Percentiles rank a stretch among this genome's conserved stretches.
Evolutionary conservation across 768 basidiomycete species (phyloP).

Genomic region (Leucocoprinus leucothites): DNA sequence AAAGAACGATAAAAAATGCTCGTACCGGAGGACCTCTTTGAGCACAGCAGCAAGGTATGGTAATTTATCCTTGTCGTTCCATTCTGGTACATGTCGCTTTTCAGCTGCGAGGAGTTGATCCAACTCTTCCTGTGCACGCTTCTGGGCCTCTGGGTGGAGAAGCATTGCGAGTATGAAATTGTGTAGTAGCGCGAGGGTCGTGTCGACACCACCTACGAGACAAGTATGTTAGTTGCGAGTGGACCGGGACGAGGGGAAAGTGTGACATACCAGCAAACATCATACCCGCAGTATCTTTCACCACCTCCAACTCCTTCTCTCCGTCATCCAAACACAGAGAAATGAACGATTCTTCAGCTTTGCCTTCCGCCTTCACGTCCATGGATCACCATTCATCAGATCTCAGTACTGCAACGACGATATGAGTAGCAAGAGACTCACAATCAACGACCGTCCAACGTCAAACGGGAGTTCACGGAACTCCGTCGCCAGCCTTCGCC

Average conservation of each 20-base stretch:
- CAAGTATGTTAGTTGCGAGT: too few relatives aligned
- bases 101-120: neutral
- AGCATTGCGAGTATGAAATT: constrained; percentile 30
- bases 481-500: constrained; percentile 32
- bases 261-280: neutral
- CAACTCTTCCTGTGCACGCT: neutral
- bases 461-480: constrained; percentile 35
- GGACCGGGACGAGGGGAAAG: neutral
- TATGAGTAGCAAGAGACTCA: neutral
- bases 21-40: constrained; percentile 18
- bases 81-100: constrained; percentile 2
- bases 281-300: constrained; percentile 18
- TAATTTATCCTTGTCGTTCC: constrained; percentile 15
- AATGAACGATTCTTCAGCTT: constrained; percentile 13
- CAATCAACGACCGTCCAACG: constrained; percentile 11
- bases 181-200: constrained; percentile 16
- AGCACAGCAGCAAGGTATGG: constrained; percentile 20
- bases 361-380: constrained; percentile 12
- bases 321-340: constrained; percentile 12
- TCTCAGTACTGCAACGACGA: neutral
- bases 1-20: neutral
- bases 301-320: constrained; percentile 11
- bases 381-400: neutral
- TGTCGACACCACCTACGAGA: neutral
- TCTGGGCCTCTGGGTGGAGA: neutral